These are phyloP conservation scores for Neonectria faginata DNA, from an alignment of 2,329 filamentous ascomycete genomes.

Conservation along the genomic window DNA sequence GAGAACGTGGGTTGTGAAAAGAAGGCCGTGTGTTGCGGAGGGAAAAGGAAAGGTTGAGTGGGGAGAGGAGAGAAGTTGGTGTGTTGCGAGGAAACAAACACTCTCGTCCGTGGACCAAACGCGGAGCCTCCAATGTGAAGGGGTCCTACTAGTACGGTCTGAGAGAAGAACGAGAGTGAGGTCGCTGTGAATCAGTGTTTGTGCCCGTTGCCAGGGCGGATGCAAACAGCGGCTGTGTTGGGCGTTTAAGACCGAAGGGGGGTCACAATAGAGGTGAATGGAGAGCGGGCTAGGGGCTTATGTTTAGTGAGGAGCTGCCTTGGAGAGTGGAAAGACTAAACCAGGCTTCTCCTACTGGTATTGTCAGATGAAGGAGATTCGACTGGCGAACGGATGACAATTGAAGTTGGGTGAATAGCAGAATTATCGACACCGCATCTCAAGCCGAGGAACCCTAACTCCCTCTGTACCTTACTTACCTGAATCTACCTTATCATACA, in stretches of 20 bases:
- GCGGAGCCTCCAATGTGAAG: constrained; percentile 4
- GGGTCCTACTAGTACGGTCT: background rate
- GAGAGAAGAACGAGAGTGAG: background rate
- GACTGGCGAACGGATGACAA: background rate
- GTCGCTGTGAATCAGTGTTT: constrained; percentile 1
- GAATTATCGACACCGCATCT: background rate
- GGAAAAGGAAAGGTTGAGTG: background rate
- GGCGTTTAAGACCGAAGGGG: background rate
- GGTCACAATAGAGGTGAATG: background rate
- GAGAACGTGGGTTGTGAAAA: constrained; percentile 1
- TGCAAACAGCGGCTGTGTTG: background rate
- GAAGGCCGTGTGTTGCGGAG: background rate
- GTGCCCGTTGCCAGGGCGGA: background rate
- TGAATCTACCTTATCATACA: too few relatives aligned
- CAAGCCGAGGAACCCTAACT: background rate
- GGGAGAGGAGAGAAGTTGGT: background rate
- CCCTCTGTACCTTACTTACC: background rate
- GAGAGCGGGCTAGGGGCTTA: background rate
- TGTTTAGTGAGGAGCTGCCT: background rate
- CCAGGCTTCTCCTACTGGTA: background rate
- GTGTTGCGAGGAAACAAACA: background rate
- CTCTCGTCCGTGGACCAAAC: background rate
- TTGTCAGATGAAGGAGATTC: background rate
- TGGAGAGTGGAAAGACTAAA: background rate
- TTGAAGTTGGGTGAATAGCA: background rate